Base-by-base conservation (phyloP, 192 early-diverging fungal genomes). In the Chytriomyces sp. region DNA sequence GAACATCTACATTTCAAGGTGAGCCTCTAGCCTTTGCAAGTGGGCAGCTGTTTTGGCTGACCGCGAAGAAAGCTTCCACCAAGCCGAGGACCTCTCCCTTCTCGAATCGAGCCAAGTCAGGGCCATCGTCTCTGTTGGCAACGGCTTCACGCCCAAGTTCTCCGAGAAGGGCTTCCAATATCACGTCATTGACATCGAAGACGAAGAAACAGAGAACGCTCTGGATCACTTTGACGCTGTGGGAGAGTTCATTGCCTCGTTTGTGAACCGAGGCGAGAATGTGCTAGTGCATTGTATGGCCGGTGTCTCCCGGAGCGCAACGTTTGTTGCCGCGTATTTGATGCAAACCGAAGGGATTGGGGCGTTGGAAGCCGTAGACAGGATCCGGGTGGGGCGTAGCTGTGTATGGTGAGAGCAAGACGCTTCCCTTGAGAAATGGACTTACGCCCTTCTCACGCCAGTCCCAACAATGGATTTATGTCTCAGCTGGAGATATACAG, bases 311-410 rank as follows among this genome's bases (percentile, higher is more conserved):
- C 17, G 65, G 31, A 30, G 52, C 5, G 17, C 65, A 14, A 68
- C 65, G 19, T 55, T 68, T 68, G 65, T 56, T 7, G 65, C 65
- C 32, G 65, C 65, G 31, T 68, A 68, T 68, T 55, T 68, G 65
- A 68, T 68, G 65, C 25, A 55, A 37, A 68, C 2, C 39, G 5
- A 19, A 2, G n/a, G 52, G 5, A 8, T 68, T n/a, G 52, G 17
- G 17, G 52, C 32, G 26, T 7, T 26, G 32, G 52, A 30, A 33
- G 54, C 52, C 36, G 65, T 68, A 12, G 65, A 63, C 22, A 25
- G 17, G 44, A 53, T 68, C 39, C 49, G 65, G 5, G 52, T 8
- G 14, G 52, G 12, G 22, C 52, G 65, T 44, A 8, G 5, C 0
- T 32, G 34, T 38, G 65, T 68, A 6, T 7, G 40, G 62, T 64